Conservation (phyloP, 345 rosid species). For the Aquilaria malaccensis region DNA sequence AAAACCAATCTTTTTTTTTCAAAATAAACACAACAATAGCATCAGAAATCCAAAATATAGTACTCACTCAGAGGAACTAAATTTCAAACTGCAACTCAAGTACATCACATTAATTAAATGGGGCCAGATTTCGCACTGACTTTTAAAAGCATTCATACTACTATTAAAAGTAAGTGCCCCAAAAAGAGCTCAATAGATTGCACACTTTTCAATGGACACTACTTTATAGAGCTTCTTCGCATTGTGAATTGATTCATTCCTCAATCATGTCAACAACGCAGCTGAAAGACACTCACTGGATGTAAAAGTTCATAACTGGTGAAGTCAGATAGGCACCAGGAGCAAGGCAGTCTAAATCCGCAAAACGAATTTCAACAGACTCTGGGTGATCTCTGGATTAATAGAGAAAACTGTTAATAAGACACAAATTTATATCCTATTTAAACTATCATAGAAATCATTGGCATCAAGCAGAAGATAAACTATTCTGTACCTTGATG, state of each 20-base stretch:
- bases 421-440: slow-evolving; percentile 1
- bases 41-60: too few species aligned
- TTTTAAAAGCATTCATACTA: too few species aligned
- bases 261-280: slow-evolving; percentile 7
- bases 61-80: too few species aligned
- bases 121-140: too few species aligned
- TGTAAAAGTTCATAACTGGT: slow-evolving; percentile 77
- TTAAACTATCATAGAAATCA: not conserved
- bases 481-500: slow-evolving; percentile 49
- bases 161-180: too few species aligned
- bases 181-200: too few species aligned
- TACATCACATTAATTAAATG: too few species aligned
- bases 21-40: too few species aligned
- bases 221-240: too few species aligned
- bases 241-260: not conserved
- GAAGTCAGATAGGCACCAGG: slow-evolving; percentile 66
- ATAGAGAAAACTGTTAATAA: slow-evolving; percentile 7
- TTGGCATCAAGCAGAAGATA: slow-evolving; percentile 2
- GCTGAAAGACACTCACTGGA: slow-evolving; percentile 37
- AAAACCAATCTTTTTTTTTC: too few species aligned
- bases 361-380: slow-evolving; percentile 51
- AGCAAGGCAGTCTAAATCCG: slow-evolving; percentile 57
- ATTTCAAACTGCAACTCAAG: too few species aligned
- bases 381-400: slow-evolving; percentile 62
- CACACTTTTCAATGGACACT: too few species aligned